A percentile compares a stretch with the other conserved stretches of the same genome.
phyloP scores from a whole-genome alignment of 2,329 filamentous ascomycete species.

The Paraphoma sp. region DNA sequence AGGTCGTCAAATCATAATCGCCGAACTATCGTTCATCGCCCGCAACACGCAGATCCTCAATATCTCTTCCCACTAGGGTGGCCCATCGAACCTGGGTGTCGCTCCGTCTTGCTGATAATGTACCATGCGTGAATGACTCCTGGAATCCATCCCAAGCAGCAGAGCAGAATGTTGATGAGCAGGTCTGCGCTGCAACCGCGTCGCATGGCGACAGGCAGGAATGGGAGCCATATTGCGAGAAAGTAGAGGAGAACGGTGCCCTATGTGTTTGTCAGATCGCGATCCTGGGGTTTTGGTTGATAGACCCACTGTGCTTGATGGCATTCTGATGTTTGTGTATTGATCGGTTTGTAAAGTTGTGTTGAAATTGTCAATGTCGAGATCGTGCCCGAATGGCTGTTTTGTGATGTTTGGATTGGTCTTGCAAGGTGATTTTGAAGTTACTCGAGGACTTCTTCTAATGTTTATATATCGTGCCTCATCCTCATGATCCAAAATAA shows the following conservation, averaged over 20 bases:
- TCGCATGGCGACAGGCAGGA: conserved; percentile 50
- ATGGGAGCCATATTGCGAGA: conserved; percentile 45
- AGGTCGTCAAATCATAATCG: not conserved
- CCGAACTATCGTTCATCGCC: not conserved
- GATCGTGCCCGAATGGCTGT: not conserved
- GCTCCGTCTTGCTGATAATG: conserved; percentile 28
- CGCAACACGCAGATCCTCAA: not conserved
- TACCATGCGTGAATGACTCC: conserved; percentile 39
- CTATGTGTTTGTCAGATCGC: conserved; percentile 10
- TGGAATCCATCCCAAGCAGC: conserved; percentile 44
- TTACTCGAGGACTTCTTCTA: not conserved
- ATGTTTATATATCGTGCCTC: conserved; percentile 1
- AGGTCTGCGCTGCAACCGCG: conserved; percentile 49
- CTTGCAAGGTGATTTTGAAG: not conserved
- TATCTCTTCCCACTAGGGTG: conserved; percentile 3
- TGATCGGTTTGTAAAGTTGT: not conserved
- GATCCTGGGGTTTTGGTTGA: not conserved
- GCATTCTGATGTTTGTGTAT: conserved; percentile 4
- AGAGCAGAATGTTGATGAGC: conserved; percentile 50
- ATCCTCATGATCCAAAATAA: not conserved
- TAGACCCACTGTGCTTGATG: conserved; percentile 15
- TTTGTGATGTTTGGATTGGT: not conserved
- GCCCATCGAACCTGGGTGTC: conserved; percentile 8
- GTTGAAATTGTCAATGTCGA: not conserved
- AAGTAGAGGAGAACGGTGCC: conserved; percentile 38